Evolutionary conservation across 164 flowering plant genomes (phyloP).

Genomic region (Houttuynia cordata): DNA sequence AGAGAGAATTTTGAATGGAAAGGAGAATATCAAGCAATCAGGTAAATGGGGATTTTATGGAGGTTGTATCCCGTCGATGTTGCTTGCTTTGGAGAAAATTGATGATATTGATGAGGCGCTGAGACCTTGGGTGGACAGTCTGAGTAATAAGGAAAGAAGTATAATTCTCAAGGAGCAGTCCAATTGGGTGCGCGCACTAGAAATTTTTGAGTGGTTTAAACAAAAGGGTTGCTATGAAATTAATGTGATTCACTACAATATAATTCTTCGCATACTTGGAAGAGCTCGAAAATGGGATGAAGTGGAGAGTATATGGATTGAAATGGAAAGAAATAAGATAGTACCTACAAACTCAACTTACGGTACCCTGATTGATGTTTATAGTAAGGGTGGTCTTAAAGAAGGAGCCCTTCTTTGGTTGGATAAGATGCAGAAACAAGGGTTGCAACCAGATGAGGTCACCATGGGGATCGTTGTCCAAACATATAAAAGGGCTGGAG

Average conservation of each 20-base stretch:
- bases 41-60: slow-evolving; percentile 43
- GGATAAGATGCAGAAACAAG: slow-evolving; percentile 48
- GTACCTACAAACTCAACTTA: slow-evolving; percentile 65
- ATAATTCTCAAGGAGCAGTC: slow-evolving; percentile 88
- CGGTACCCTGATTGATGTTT: slow-evolving; percentile 85
- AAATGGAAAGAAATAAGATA: slow-evolving; percentile 44
- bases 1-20: slow-evolving; percentile 42
- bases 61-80: slow-evolving; percentile 62
- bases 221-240: slow-evolving; percentile 66
- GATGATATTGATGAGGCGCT: slow-evolving; percentile 64
- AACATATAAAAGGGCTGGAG: slow-evolving; percentile 63
- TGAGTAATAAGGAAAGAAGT: slow-evolving; percentile 68
- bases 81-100: slow-evolving; percentile 50
- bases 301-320: slow-evolving; percentile 52
- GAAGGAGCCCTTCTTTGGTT: slow-evolving; percentile 67
- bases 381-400: slow-evolving; percentile 70
- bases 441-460: slow-evolving; percentile 86
- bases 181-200: slow-evolving; percentile 68
- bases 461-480: slow-evolving; percentile 81
- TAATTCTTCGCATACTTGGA: slow-evolving; percentile 75
- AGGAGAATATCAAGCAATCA: slow-evolving; percentile 64
- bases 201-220: slow-evolving; percentile 86
- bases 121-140: slow-evolving; percentile 58
- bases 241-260: slow-evolving; percentile 92
- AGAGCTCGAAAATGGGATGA: slow-evolving; percentile 52